Conservation (phyloP, 164 flowering plant species). For the Piper longum region DNA sequence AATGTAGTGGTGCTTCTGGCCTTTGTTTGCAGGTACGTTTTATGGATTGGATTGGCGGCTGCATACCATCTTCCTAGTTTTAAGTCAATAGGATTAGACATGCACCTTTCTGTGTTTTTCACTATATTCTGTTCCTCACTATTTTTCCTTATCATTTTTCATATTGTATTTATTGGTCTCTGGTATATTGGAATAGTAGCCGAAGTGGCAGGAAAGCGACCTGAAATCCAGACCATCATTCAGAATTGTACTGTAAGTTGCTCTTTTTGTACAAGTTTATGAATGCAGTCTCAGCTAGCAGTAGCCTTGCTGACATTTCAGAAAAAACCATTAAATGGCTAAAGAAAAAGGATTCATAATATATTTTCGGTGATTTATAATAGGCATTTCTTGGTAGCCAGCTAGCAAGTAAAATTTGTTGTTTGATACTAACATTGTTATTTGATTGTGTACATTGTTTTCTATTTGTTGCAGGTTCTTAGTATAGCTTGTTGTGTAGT, state of each 20-base stretch:
- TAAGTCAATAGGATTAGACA: slow-evolving; percentile 99
- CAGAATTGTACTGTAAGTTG: slow-evolving; percentile 92
- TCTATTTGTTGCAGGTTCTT: slow-evolving; percentile 46
- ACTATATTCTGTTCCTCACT: slow-evolving; percentile 76
- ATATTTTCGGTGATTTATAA: no score
- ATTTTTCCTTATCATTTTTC: slow-evolving; percentile 77
- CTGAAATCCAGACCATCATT: slow-evolving; percentile 68
- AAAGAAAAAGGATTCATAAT: no score
- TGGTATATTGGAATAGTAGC: slow-evolving; percentile 98
- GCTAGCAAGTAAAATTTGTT: neutral
- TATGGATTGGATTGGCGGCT: slow-evolving; percentile 91
- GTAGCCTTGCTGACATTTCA: no score
- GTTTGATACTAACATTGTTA: neutral
- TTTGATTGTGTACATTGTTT: slow-evolving; percentile 1
- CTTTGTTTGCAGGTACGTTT: slow-evolving; percentile 58
- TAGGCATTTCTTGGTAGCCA: neutral
- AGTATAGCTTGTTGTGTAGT: slow-evolving; percentile 98
- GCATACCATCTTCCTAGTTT: slow-evolving; percentile 97
- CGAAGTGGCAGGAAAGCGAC: slow-evolving; percentile 89
- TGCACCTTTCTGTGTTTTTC: slow-evolving; percentile 88
- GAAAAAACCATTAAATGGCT: no score
- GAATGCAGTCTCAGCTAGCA: no score
- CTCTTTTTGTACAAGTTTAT: neutral
- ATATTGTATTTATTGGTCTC: slow-evolving; percentile 72
- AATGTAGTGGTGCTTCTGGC: neutral